Base-by-base conservation (phyloP, 2,329 filamentous ascomycete genomes). In the Fusarium sp. region DNA sequence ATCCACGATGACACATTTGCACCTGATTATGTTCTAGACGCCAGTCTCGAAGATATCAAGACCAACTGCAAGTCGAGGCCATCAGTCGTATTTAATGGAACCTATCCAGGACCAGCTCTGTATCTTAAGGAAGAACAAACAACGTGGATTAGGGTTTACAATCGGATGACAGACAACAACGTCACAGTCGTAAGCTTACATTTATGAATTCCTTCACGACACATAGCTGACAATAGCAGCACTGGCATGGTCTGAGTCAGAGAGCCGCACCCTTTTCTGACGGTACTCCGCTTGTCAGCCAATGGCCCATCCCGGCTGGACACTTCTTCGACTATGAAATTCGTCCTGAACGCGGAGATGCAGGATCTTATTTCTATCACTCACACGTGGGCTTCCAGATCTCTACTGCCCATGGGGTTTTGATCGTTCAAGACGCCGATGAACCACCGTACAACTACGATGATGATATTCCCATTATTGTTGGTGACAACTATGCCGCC, bases 321-420 rank as follows among this genome's bases (percentile, higher is more conserved):
- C 82, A 86, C 61, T 91, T 86, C 77, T 91, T 91, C 75, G 89
- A 91, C 77, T 91, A 91, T 72, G 88, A 91, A 71, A 77, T 91
- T 5, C 81, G 82, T 16, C 83, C 87, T 0, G 76, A 84, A 5
- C 42, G 74, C 2, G 84, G 83, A 8, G 83, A 87, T 55, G 84
- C 86, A 0, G 89, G 89, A 6, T 88, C 88, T 0, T 91, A 90
- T 72, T 91, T 89, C 73, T 91, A 91, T 71, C 89, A 91, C 72
- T 90, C 88, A 0, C 89, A 91, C 64, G 82, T 91, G 16, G 88
- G 83, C 0, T 86, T 91, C 60, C 88, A 91, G 72, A 85, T 86
- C 0, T 77, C 86, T 34, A 86, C 87, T 15, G 86, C 86, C 0
- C 76, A 83, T 8, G 89, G 89, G 0, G 78, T 85, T 0, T 71